Base-by-base conservation (phyloP, 2,329 filamentous ascomycete species). In the Calonectria hongkongensis region DNA sequence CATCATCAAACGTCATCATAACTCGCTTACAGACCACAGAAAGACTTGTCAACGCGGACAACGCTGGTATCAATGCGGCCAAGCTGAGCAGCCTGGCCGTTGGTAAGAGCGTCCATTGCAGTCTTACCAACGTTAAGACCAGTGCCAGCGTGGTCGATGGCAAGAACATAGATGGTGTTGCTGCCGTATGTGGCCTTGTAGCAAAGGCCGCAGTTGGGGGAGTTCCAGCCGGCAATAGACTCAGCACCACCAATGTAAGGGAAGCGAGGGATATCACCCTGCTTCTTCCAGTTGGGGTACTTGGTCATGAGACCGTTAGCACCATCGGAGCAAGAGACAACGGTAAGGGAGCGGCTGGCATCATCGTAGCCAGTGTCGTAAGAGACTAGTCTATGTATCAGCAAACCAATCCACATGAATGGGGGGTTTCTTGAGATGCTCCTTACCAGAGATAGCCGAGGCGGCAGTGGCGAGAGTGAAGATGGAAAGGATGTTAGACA, bases 301-400 rank as follows among this genome's bases (percentile, higher is more conserved):
- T 68, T 72, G 78, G 89, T 91, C 75, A 90, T 90, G 74, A 95
- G 88, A 71, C 93, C 93, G 83, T 94, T 92, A 73, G 74, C 58
- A 68, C 93, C 93, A 80, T 94, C 91, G 41, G 91, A 93, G 89
- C 93, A 95, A 74, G 92, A 82, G 50, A 95, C 88, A 5, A 80
- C 82, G 39, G 84, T 87, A 68, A 96, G 82, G 51, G 89, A 86
- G 70, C 91, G 89, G 72, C 76, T 76, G 54, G 81, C 82, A 74
- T 92, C 85, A 80, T 96, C 94, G 85, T 94, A 97, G 81, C 89
- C 91, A 25, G 86, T 84, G 85, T 96, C 94, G 84, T 92, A 96
- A 75, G 92, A 93, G 80, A 95, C 93, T 82, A 80, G 9, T 58
- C 4, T 18, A 13, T 13, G n/a, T 56, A 70, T 80, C 65, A 78